A percentile compares a stretch with the other conserved stretches of the same genome.
These are phyloP conservation scores for Stromatinia cepivora DNA, from an alignment of 2,329 filamentous ascomycete species.

Conservation along the genomic window DNA sequence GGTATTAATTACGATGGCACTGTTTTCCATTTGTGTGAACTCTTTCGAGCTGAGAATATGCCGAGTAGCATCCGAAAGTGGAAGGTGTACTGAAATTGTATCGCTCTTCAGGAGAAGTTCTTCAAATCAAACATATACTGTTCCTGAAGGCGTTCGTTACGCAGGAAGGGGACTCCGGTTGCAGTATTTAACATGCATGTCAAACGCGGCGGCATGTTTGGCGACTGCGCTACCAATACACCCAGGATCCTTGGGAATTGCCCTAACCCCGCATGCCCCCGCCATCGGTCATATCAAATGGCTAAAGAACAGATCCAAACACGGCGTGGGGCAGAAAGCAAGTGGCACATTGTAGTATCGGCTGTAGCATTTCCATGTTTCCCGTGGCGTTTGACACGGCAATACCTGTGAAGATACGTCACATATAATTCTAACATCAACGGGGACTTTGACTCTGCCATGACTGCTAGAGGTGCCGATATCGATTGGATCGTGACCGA, in stretches of 20 bases:
- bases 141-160: conserved; percentile 51
- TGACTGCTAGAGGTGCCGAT: conserved; percentile 63
- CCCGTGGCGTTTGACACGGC: conserved; percentile 74
- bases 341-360: conserved; percentile 74
- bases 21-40: conserved; percentile 74
- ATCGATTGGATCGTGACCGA: conserved; percentile 82
- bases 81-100: conserved; percentile 75
- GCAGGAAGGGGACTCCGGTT: conserved; percentile 64
- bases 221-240: conserved; percentile 75
- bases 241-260: conserved; percentile 75
- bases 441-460: conserved; percentile 1
- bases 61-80: conserved; percentile 65
- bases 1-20: conserved; percentile 78
- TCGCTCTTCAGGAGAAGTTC: conserved; percentile 68
- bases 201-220: conserved; percentile 69
- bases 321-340: conserved; percentile 74
- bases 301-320: conserved; percentile 55
- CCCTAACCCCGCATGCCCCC: conserved; percentile 51
- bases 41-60: conserved; percentile 69
- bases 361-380: conserved; percentile 77
- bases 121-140: conserved; percentile 70
- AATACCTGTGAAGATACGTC: conserved; percentile 48
- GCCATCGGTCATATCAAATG: conserved; percentile 66
- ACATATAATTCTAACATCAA: not conserved
- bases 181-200: conserved; percentile 72